These are phyloP conservation scores for Colletotrichum plurivorum DNA, from an alignment of 2,329 filamentous ascomycete species.

Conservation along the genomic window DNA sequence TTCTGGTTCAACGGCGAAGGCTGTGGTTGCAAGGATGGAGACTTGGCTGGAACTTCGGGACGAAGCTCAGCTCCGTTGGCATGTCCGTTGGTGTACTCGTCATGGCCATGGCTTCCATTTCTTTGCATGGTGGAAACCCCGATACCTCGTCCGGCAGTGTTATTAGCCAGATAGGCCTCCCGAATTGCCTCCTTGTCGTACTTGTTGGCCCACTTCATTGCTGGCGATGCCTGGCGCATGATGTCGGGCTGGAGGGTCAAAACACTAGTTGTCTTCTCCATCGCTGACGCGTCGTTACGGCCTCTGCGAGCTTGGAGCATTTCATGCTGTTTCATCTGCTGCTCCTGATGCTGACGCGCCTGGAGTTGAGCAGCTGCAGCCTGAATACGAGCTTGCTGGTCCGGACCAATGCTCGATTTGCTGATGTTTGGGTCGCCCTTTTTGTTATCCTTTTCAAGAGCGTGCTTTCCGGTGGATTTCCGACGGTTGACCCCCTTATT, in stretches of 20 bases:
- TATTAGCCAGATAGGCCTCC: slow-evolving; percentile 86
- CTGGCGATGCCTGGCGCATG: slow-evolving; percentile 88
- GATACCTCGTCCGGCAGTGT: slow-evolving; percentile 77
- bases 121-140: slow-evolving; percentile 61
- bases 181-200: slow-evolving; percentile 93
- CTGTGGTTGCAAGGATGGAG: slow-evolving; percentile 46
- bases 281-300: slow-evolving; percentile 70
- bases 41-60: slow-evolving; percentile 61
- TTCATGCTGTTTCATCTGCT: slow-evolving; percentile 53
- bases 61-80: slow-evolving; percentile 50
- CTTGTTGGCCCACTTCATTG: slow-evolving; percentile 96
- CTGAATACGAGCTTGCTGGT: slow-evolving; percentile 94
- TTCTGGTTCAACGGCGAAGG: slow-evolving; percentile 46
- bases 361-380: slow-evolving; percentile 89
- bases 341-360: slow-evolving; percentile 75
- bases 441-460: slow-evolving; percentile 61
- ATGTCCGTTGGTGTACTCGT: slow-evolving; percentile 49
- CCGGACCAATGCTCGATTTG: slow-evolving; percentile 88
- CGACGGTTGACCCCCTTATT: slow-evolving; percentile 75
- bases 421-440: slow-evolving; percentile 66
- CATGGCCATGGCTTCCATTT: slow-evolving; percentile 51
- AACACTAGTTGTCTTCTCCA: slow-evolving; percentile 87
- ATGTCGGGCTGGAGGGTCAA: slow-evolving; percentile 90
- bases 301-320: slow-evolving; percentile 60
- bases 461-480: slow-evolving; percentile 78